Percentiles rank a stretch among this genome's conserved stretches.
Conservation (phyloP, 306 rosid genomes). For the Boehmeria nivea region DNA sequence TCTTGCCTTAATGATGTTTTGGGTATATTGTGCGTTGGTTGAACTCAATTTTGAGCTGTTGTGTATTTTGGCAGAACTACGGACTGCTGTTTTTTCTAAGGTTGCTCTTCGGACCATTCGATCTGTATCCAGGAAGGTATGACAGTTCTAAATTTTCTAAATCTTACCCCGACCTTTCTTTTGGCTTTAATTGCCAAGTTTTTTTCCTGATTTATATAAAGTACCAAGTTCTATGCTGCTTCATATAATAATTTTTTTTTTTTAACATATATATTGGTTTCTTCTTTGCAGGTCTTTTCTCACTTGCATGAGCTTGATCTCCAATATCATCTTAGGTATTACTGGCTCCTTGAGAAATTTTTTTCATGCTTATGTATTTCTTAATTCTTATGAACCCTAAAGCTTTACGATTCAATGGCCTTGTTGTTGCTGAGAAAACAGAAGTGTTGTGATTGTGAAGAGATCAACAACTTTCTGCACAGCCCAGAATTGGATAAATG, state of each 20-base stretch:
- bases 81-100: conserved; percentile 90
- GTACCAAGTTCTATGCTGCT: neutral
- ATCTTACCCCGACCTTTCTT: neutral
- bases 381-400: neutral
- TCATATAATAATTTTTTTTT: neutral
- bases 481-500: too few relatives aligned
- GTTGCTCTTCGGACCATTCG: conserved; percentile 94
- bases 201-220: neutral
- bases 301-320: conserved; percentile 98
- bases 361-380: neutral
- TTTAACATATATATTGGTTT: conserved; percentile 8
- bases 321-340: conserved; percentile 85
- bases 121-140: conserved; percentile 87
- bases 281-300: conserved; percentile 67
- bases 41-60: conserved; percentile 15
- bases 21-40: conserved; percentile 9
- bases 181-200: neutral
- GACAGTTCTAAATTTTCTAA: conserved; percentile 17
- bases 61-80: conserved; percentile 58
- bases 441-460: too few relatives aligned
- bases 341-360: conserved; percentile 4
- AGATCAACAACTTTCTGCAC: too few relatives aligned
- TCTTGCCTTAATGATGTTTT: neutral
- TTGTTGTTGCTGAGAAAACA: too few relatives aligned
- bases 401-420: too few relatives aligned